phyloP scores from a whole-genome alignment of 1,284 basidiomycete species.

The Boletus semigastroideus region DNA sequence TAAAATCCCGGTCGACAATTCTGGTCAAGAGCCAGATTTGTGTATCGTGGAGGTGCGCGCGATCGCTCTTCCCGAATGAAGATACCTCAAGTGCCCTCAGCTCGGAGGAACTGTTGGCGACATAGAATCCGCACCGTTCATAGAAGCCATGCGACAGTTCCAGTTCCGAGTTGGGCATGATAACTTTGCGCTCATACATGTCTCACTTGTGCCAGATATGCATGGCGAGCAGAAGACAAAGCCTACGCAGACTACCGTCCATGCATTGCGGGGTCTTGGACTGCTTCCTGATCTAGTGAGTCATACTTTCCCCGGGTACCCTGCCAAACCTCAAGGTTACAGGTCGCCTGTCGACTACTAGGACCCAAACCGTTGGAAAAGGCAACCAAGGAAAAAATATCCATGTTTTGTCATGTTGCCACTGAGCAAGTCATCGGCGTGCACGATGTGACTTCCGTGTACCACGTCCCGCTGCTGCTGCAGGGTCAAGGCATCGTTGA shows the following conservation, averaged over 20 bases:
- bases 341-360: constrained; percentile 91
- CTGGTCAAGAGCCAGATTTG: constrained; percentile 91
- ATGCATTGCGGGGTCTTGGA: constrained; percentile 91
- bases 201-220: constrained; percentile 97
- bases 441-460: constrained; percentile 95
- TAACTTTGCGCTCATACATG: constrained; percentile 97
- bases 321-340: background rate
- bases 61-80: background rate
- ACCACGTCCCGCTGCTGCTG: constrained; percentile 94
- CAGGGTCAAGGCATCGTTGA: constrained; percentile 90
- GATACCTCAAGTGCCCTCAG: constrained; percentile 40
- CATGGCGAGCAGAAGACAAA: constrained; percentile 99
- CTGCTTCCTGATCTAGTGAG: constrained; percentile 89
- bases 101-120: constrained; percentile 96
- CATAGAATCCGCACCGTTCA: constrained; percentile 95
- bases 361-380: constrained; percentile 73
- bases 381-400: constrained; percentile 92
- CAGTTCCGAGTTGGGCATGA: constrained; percentile 97
- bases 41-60: constrained; percentile 88
- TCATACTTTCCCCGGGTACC: constrained; percentile 11
- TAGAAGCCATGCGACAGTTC: constrained; percentile 99
- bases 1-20: constrained; percentile 92
- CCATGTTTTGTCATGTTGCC: constrained; percentile 98
- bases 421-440: constrained; percentile 95
- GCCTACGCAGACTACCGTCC: constrained; percentile 96